phyloP scores from a whole-genome alignment of 768 basidiomycete genomes.

The Lactarius pseudohatsudake region DNA sequence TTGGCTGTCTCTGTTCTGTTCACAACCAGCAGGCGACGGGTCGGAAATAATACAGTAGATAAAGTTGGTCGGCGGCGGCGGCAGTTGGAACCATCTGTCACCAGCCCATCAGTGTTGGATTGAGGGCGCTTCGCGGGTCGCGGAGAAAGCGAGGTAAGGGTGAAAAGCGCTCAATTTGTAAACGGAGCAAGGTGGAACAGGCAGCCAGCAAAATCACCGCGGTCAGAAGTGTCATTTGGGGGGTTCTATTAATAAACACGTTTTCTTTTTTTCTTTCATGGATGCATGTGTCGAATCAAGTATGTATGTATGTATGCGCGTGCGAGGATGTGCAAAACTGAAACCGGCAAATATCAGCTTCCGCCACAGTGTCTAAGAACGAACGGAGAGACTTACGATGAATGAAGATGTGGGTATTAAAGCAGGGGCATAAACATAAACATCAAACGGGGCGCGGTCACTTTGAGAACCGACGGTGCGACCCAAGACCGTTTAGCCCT shows the following conservation, averaged over 20 bases:
- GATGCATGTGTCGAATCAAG: constrained; percentile 23
- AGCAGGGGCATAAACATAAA: constrained; percentile 15
- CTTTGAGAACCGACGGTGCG: constrained; percentile 21
- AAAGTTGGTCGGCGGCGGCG: neutral
- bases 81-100: neutral
- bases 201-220: constrained; percentile 10
- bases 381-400: constrained; percentile 20
- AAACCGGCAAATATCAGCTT: constrained; percentile 10
- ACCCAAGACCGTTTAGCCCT: constrained; percentile 19
- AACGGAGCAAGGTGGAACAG: neutral
- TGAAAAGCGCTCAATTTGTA: constrained; percentile 14
- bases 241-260: constrained; percentile 28
- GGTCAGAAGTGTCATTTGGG: constrained; percentile 18
- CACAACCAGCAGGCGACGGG: constrained; percentile 19
- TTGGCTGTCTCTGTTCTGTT: constrained; percentile 7
- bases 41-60: constrained; percentile 13
- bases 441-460: neutral
- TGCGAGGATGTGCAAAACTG: constrained; percentile 19
- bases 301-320: constrained; percentile 21
- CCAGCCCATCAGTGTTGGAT: constrained; percentile 3
- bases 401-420: constrained; percentile 16
- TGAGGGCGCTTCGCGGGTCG: constrained; percentile 8
- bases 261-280: constrained; percentile 13
- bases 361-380: neutral
- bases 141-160: constrained; percentile 12